Conservation (phyloP, 176 grass and related monocot species). For the Chrysopogon serrulatus region DNA sequence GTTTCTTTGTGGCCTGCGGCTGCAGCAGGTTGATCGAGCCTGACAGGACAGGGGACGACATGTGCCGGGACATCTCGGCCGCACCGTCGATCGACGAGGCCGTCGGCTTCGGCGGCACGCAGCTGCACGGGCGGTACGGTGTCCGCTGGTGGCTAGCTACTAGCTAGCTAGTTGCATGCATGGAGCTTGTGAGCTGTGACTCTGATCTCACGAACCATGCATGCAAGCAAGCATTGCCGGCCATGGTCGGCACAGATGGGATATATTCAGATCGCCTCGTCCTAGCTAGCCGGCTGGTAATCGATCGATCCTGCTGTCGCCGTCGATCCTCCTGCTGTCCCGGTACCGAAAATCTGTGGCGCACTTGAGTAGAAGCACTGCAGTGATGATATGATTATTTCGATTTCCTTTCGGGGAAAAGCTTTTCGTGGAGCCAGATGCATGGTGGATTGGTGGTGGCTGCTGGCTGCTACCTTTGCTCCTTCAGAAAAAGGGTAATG, state of each 20-base stretch:
- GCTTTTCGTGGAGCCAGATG: background rate
- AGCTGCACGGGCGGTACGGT: background rate
- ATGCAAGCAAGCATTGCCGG: background rate
- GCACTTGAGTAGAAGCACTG: background rate
- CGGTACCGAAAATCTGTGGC: conserved; percentile 4
- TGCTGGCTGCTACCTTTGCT: background rate
- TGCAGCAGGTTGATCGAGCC: no score
- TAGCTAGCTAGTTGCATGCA: background rate
- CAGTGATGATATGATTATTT: background rate
- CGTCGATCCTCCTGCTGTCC: background rate
- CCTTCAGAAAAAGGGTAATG: conserved; percentile 18
- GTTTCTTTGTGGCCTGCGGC: no score
- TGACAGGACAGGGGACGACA: background rate
- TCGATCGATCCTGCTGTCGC: background rate
- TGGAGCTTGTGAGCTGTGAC: background rate
- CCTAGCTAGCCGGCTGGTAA: background rate
- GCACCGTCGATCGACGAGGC: background rate
- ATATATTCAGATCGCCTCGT: background rate
- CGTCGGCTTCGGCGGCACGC: background rate
- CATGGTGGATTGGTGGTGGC: background rate
- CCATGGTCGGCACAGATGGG: background rate
- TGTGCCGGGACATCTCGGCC: background rate
- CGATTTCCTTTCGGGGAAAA: background rate
- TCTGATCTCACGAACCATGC: background rate
- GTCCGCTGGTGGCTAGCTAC: background rate